These are phyloP conservation scores for Solanum chacoense DNA, from an alignment of 305 asterid species.

Conservation along the genomic window DNA sequence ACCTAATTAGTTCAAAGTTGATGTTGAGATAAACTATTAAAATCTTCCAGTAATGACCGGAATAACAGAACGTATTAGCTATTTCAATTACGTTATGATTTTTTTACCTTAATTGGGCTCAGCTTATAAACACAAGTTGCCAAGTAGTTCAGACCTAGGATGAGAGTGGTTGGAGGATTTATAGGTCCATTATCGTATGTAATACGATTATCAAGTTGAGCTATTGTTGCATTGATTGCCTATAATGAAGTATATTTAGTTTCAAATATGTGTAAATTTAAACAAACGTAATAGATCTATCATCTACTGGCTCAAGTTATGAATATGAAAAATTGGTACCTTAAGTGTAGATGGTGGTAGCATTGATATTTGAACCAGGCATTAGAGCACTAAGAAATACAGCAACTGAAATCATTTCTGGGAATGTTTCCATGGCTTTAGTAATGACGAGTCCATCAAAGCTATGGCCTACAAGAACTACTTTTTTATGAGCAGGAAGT, in stretches of 20 bases:
- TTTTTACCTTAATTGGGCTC: constrained; percentile 1
- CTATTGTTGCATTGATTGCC: neutral
- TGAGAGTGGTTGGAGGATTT: constrained; percentile 9
- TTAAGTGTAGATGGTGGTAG: neutral
- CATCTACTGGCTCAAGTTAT: neutral
- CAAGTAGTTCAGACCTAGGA: constrained; percentile 2
- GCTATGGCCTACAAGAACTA: constrained; percentile 14
- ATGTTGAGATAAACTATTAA: neutral
- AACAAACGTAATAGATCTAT: neutral
- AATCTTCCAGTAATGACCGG: neutral
- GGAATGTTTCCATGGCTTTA: constrained; percentile 18
- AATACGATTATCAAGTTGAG: neutral
- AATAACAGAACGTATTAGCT: neutral
- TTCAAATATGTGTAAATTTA: neutral
- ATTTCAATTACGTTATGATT: neutral
- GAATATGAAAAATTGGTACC: neutral
- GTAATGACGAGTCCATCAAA: constrained; percentile 8
- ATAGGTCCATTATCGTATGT: constrained; percentile 3
- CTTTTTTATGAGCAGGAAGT: constrained; percentile 15
- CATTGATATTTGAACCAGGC: constrained; percentile 1
- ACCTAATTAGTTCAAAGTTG: neutral
- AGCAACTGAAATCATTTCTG: constrained; percentile 10
- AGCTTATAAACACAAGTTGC: neutral
- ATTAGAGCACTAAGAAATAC: constrained; percentile 7
- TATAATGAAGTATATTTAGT: neutral